These are phyloP conservation scores for Ambrosia artemisiifolia DNA, from an alignment of 129 eudicot species.

Conservation along the genomic window DNA sequence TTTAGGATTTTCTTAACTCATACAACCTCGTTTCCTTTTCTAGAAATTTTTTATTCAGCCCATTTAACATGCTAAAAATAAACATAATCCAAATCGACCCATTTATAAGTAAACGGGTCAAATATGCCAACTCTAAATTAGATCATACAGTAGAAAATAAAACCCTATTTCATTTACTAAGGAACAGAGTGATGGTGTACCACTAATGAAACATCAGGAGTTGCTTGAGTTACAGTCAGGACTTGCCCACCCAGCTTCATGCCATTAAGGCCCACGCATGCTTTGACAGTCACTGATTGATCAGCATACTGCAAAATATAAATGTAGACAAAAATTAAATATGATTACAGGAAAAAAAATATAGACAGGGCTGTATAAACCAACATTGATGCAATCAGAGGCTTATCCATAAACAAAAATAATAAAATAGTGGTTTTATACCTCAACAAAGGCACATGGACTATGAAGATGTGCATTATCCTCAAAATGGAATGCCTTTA, in stretches of 20 bases:
- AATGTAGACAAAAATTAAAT: background rate
- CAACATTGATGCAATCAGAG: slow-evolving; percentile 9
- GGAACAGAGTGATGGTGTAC: slow-evolving; percentile 30
- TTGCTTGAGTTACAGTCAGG: slow-evolving; percentile 77
- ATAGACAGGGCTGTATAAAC: background rate
- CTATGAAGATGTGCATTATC: slow-evolving; percentile 39
- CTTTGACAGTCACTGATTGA: slow-evolving; percentile 73
- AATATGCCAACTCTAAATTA: background rate
- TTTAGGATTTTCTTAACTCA: background rate
- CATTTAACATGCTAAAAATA: background rate
- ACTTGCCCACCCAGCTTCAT: slow-evolving; percentile 83
- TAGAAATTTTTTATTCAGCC: background rate
- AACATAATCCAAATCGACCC: background rate
- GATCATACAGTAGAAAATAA: background rate
- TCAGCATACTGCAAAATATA: slow-evolving; percentile 67
- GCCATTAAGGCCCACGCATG: slow-evolving; percentile 94
- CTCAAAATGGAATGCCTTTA: slow-evolving; percentile 76
- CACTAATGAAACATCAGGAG: slow-evolving; percentile 48
- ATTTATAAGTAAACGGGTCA: background rate
- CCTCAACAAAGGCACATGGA: slow-evolving; percentile 89
- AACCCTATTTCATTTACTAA: background rate
- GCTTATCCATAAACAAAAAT: background rate
- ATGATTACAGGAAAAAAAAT: background rate
- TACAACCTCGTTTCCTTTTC: background rate
- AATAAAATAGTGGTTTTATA: slow-evolving; percentile 13